A percentile compares a stretch with the other conserved stretches of the same genome.
Conservation (phyloP, 768 basidiomycete genomes). For the Amyloporia xantha region DNA sequence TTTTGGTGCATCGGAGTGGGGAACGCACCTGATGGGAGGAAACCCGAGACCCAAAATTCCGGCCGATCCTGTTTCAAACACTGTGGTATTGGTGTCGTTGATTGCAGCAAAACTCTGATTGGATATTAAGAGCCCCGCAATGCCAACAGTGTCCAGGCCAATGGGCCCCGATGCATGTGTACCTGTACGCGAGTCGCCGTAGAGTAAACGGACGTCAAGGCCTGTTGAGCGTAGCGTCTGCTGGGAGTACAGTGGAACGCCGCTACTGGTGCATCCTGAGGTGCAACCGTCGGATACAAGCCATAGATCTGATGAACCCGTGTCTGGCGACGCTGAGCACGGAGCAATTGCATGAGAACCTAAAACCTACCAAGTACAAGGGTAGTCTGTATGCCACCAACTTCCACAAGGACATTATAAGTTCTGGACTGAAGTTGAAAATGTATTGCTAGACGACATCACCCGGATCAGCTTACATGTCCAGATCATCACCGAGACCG, state of each 20-base stretch:
- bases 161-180: conserved; percentile 62
- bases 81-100: conserved; percentile 59
- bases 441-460: not conserved
- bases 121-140: conserved; percentile 44
- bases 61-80: conserved; percentile 46
- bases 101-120: conserved; percentile 62
- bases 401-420: conserved; percentile 53
- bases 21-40: conserved; percentile 59
- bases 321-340: conserved; percentile 52
- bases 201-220: conserved; percentile 43
- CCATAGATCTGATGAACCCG: conserved; percentile 78
- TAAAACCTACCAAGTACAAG: conserved; percentile 48
- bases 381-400: conserved; percentile 47
- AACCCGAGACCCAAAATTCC: conserved; percentile 77
- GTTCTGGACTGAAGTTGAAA: conserved; percentile 32
- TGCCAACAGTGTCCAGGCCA: conserved; percentile 48
- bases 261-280: conserved; percentile 30
- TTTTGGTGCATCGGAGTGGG: not conserved
- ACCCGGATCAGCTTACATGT: conserved; percentile 43
- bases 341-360: not conserved
- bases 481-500: conserved; percentile 54
- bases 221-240: conserved; percentile 39
- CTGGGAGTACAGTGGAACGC: conserved; percentile 45
- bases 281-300: conserved; percentile 54
- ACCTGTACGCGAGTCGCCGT: conserved; percentile 68